Evolutionary conservation across 805 yeast genomes (phyloP).

Genomic region (Starmerella vitae): DNA sequence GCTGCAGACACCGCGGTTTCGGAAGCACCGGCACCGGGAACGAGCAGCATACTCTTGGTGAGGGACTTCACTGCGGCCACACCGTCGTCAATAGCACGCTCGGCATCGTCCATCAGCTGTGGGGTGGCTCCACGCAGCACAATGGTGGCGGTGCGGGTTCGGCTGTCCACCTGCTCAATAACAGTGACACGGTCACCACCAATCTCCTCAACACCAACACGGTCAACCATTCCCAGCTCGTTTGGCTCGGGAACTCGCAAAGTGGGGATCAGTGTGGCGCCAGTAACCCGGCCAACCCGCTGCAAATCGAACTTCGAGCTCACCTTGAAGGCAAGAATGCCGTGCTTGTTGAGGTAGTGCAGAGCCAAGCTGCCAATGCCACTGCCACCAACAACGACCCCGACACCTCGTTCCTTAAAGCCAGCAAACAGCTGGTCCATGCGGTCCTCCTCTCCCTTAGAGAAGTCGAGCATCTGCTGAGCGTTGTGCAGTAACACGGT

Average conservation of each 20-base stretch:
- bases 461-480: constrained; percentile 88
- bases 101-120: constrained; percentile 83
- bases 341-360: constrained; percentile 81
- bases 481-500: constrained; percentile 93
- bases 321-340: constrained; percentile 71
- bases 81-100: constrained; percentile 95
- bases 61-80: constrained; percentile 83
- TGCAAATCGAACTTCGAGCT: constrained; percentile 90
- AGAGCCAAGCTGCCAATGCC: constrained; percentile 85
- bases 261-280: constrained; percentile 93
- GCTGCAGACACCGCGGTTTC: constrained; percentile 77
- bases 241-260: constrained; percentile 72
- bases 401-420: constrained; percentile 61
- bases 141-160: constrained; percentile 79
- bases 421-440: constrained; percentile 75
- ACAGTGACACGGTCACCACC: constrained; percentile 96
- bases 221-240: constrained; percentile 78
- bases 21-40: constrained; percentile 94
- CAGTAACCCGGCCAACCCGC: constrained; percentile 89
- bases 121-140: constrained; percentile 94
- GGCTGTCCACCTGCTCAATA: constrained; percentile 58
- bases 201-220: constrained; percentile 82
- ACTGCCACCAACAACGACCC: constrained; percentile 87
- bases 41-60: constrained; percentile 61
- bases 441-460: constrained; percentile 92